These are phyloP conservation scores for Rugonectria rugulosa DNA, from an alignment of 2,329 filamentous ascomycete species.

Conservation along the genomic window DNA sequence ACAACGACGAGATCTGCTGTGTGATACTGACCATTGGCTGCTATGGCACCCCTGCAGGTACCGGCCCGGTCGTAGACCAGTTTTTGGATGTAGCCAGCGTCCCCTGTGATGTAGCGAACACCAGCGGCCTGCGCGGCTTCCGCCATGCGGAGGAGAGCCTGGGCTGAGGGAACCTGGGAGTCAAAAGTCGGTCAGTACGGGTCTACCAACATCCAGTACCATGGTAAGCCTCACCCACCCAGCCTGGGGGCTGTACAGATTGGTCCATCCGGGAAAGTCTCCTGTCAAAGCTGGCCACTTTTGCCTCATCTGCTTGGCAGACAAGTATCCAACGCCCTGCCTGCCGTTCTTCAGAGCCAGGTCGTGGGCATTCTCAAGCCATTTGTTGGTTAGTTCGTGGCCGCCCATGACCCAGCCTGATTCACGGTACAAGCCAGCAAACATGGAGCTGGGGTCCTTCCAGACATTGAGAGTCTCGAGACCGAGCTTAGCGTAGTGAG, in stretches of 20 bases:
- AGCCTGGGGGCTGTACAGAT: constrained; percentile 36
- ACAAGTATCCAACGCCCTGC: constrained; percentile 37
- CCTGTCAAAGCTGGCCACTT: constrained; percentile 41
- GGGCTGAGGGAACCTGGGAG: constrained; percentile 30
- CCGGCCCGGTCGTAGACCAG: constrained; percentile 37
- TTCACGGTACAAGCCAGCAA: constrained; percentile 41
- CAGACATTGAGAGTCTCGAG: constrained; percentile 42
- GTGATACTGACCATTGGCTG: constrained; percentile 56
- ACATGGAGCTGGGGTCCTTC: constrained; percentile 39
- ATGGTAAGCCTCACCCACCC: constrained; percentile 47
- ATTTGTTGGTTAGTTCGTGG: constrained; percentile 37
- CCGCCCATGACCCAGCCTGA: constrained; percentile 43
- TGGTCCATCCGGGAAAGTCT: constrained; percentile 39
- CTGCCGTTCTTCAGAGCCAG: constrained; percentile 34
- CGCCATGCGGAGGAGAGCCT: constrained; percentile 44
- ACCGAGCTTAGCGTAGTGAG: constrained; percentile 40
- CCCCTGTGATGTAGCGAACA: constrained; percentile 40
- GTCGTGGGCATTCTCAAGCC: constrained; percentile 39
- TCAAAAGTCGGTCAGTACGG: not conserved
- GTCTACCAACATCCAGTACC: too few species aligned
- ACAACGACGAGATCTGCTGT: constrained; percentile 68
- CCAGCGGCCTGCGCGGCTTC: constrained; percentile 36
- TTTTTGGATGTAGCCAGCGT: constrained; percentile 30
- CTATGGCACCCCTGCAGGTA: constrained; percentile 53
- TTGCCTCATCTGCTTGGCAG: constrained; percentile 34